Evolutionary conservation across 2,329 filamentous ascomycete species (phyloP).

Genomic region (Acephala macrosclerotiorum): DNA sequence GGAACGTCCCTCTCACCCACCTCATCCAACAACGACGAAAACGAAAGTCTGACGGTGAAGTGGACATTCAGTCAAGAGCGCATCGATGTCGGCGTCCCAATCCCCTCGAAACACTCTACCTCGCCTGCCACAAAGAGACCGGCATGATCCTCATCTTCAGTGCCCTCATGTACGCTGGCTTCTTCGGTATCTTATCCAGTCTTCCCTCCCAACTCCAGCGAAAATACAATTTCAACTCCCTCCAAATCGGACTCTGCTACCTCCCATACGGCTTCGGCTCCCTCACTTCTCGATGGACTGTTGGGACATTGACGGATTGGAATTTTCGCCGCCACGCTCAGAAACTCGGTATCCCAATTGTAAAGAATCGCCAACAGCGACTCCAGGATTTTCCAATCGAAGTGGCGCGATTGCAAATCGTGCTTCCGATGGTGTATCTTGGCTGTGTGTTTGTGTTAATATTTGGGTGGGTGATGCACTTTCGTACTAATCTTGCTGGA

Average conservation of each 20-base stretch:
- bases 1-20: slow-evolving; percentile 49
- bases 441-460: too few species aligned
- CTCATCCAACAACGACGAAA: background rate
- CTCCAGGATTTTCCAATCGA: background rate
- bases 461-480: background rate
- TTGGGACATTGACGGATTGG: background rate
- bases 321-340: background rate
- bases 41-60: too few species aligned
- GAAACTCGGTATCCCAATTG: background rate
- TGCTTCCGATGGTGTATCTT: background rate
- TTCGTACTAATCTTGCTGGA: background rate
- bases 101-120: too few species aligned
- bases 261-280: background rate
- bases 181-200: too few species aligned
- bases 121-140: too few species aligned
- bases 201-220: background rate
- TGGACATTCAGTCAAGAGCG: too few species aligned
- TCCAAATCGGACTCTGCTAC: slow-evolving; percentile 1
- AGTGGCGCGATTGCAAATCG: background rate
- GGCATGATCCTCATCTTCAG: background rate
- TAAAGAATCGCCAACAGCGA: background rate
- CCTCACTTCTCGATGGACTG: background rate
- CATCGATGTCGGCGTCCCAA: too few species aligned
- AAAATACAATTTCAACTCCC: slow-evolving; percentile 3
- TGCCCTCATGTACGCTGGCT: too few species aligned